These are phyloP conservation scores for Xylaria sp. DNA, from an alignment of 2,329 filamentous ascomycete genomes.

Conservation along the genomic window DNA sequence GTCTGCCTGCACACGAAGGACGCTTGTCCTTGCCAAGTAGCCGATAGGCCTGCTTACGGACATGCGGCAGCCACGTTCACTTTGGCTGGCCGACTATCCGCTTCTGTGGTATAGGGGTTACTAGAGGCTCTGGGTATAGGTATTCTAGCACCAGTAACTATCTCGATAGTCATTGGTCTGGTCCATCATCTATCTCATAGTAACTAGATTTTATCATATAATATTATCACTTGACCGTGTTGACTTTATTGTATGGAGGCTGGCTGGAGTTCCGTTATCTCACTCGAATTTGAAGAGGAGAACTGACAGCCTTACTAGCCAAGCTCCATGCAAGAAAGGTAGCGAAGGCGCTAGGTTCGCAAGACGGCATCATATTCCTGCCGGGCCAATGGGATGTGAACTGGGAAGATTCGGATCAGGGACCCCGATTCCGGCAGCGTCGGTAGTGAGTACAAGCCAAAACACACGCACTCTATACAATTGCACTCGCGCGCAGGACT, in stretches of 20 bases:
- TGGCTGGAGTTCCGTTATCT: not conserved
- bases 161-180: not conserved
- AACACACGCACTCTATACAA: not conserved
- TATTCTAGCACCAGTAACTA: not conserved
- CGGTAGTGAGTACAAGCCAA: constrained; percentile 61
- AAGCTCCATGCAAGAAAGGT: constrained; percentile 68
- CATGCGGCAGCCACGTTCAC: not conserved
- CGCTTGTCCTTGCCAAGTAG: not conserved
- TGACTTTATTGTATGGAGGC: not conserved
- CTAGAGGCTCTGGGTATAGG: not conserved
- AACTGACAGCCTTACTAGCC: constrained; percentile 51
- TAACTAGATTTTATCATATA: not conserved
- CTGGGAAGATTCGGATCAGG: constrained; percentile 70
- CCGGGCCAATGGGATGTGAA: constrained; percentile 61
- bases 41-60: not conserved
- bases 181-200: not conserved
- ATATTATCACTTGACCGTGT: not conserved
- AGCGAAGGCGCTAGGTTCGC: constrained; percentile 59
- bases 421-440: constrained; percentile 65
- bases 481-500: not conserved
- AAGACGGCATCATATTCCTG: constrained; percentile 65
- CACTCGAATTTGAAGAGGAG: not conserved
- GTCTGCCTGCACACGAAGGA: not conserved
- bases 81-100: not conserved
- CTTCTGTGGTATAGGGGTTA: not conserved